phyloP scores from a whole-genome alignment of 192 early-diverging fungal species.

The Coemansia sp. region DNA sequence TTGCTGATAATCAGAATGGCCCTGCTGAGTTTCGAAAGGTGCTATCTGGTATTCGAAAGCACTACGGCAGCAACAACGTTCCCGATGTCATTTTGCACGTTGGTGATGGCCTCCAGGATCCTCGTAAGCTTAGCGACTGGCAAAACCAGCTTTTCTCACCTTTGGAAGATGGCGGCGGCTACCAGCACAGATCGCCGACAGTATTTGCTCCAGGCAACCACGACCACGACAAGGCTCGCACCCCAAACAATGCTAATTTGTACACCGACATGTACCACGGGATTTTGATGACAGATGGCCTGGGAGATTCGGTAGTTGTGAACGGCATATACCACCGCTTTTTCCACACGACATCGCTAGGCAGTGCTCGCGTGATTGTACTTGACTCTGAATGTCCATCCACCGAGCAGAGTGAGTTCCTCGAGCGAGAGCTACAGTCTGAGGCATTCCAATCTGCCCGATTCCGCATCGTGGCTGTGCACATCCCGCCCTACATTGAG shows the following conservation, averaged over 20 bases:
- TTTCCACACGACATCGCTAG: constrained; percentile 51
- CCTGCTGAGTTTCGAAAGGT: constrained; percentile 30
- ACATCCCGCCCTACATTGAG: constrained; percentile 74
- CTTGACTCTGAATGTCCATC: constrained; percentile 69
- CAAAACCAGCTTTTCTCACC: constrained; percentile 69
- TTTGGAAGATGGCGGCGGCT: constrained; percentile 55
- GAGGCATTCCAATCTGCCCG: constrained; percentile 54
- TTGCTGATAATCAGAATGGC: constrained; percentile 49
- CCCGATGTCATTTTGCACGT: constrained; percentile 66
- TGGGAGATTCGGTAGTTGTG: constrained; percentile 10
- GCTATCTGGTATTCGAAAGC: constrained; percentile 3
- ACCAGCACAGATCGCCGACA: constrained; percentile 61
- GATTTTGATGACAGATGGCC: constrained; percentile 19
- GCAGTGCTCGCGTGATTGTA: constrained; percentile 65
- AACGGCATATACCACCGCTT: constrained; percentile 46
- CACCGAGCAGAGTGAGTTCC: constrained; percentile 62
- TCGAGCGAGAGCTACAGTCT: constrained; percentile 61
- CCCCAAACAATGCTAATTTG: constrained; percentile 54
- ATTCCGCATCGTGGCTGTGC: constrained; percentile 69
- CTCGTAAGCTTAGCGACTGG: constrained; percentile 63
- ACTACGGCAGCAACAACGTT: constrained; percentile 13
- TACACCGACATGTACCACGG: constrained; percentile 54
- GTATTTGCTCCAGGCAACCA: constrained; percentile 79
- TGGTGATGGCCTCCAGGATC: constrained; percentile 69
- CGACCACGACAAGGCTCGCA: constrained; percentile 61